Conservation (phyloP, 1,284 basidiomycete genomes). For the Porodaedalea pini region DNA sequence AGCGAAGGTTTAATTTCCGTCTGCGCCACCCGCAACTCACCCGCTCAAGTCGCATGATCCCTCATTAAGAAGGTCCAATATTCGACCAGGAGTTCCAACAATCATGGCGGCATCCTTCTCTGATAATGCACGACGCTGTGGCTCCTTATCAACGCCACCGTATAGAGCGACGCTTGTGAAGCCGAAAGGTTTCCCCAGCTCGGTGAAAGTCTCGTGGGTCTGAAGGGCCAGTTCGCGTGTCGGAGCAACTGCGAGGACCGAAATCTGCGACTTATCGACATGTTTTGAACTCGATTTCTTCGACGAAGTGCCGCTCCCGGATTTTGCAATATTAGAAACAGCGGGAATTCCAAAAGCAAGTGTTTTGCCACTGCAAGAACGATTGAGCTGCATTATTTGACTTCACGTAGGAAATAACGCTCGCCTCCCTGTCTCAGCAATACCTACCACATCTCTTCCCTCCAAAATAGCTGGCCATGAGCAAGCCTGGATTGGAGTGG, state of each 20-base stretch:
- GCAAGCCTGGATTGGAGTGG: slow-evolving; percentile 95
- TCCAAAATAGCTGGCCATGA: slow-evolving; percentile 89
- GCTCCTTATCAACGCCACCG: slow-evolving; percentile 87
- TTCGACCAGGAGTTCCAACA: slow-evolving; percentile 92
- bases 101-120: slow-evolving; percentile 68
- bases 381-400: not conserved
- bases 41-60: slow-evolving; percentile 79
- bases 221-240: slow-evolving; percentile 95
- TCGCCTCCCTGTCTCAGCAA: slow-evolving; percentile 93
- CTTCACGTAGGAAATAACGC: slow-evolving; percentile 12
- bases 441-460: slow-evolving; percentile 88
- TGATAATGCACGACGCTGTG: slow-evolving; percentile 64
- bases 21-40: slow-evolving; percentile 37
- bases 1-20: not conserved
- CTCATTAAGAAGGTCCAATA: slow-evolving; percentile 86
- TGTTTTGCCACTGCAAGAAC: slow-evolving; percentile 78
- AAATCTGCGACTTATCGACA: slow-evolving; percentile 43
- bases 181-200: slow-evolving; percentile 73
- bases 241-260: slow-evolving; percentile 86
- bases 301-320: slow-evolving; percentile 21
- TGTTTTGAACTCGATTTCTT: slow-evolving; percentile 32
- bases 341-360: slow-evolving; percentile 95
- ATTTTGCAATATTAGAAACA: slow-evolving; percentile 61
- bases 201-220: slow-evolving; percentile 82
- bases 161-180: slow-evolving; percentile 86